Base-by-base conservation (phyloP, 345 rosid species). In the Combretum micranthum region DNA sequence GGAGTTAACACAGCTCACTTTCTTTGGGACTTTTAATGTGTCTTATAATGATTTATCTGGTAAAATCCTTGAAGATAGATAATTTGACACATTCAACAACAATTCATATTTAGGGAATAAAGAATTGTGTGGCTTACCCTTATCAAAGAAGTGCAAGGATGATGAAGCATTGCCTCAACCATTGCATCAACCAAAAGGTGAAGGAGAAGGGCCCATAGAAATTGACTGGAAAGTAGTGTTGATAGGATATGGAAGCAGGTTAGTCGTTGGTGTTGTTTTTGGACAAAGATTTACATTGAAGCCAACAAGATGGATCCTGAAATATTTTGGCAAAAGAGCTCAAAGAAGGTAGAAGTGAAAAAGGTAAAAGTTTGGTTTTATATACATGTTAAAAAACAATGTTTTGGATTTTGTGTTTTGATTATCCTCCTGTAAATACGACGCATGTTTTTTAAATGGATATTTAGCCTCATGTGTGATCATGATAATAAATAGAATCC, bases 11-110 rank as follows among this genome's bases (percentile, higher is more conserved):
- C 51, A 45, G 21, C 56, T 57, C 22, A 56, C 56, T n/a, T 56
- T 20, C 26, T 62, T 64, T 0, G 12, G 20, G 3, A 12, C 42
- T 45, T 57, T 65, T 6, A 16, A 52, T 14, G 57, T 37, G 39
- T 65, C 58, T 0, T 45, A 52, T 52, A 65, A 65, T 52, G 44
- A 37, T 15, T 51, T 64, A 12, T 51, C 62, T 0, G 69, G 69
- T 19, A 50, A 32, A 0, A 58, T 58, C 4, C 69, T 57, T 57
- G 37, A 13, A 26, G 63, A 19, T 37, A 57, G 20, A 44, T 63
- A 58, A 42, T 57, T 65, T 25, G 12, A 37, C 23, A 51, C 69
- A 1, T 65, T 65, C 15, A 37, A 51, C 15, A 51, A 51, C 20
- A 45, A 42, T 10, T 65, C 69, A 0, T 65, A 57, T n/a, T 21